Evolutionary conservation across 2,329 filamentous ascomycete genomes (phyloP).

Genomic region (Coniochaeta prunicola): DNA sequence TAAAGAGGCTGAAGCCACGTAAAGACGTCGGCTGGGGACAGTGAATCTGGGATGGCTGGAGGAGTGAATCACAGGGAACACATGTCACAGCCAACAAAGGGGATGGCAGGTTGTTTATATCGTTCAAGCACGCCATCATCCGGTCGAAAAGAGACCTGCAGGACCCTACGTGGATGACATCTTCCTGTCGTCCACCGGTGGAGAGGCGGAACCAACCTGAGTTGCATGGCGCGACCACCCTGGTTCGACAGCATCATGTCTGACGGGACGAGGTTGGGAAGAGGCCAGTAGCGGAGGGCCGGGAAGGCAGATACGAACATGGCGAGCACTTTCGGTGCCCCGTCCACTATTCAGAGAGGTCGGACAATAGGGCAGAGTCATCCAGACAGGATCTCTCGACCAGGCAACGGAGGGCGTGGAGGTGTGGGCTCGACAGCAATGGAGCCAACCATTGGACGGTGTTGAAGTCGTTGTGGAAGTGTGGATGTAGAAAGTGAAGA

Average conservation of each 20-base stretch:
- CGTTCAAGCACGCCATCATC: not conserved
- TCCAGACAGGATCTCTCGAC: not conserved
- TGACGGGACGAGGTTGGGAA: not conserved
- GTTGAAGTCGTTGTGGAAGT: not conserved
- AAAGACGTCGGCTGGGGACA: constrained; percentile 12
- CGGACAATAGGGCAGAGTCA: not conserved
- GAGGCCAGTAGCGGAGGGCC: not conserved
- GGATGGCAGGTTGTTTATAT: not conserved
- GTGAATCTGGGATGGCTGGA: constrained; percentile 10
- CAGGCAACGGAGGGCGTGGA: not conserved
- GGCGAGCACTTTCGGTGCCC: not conserved
- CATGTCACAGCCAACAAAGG: not conserved
- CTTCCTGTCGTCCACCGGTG: not conserved
- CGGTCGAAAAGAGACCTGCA: not conserved
- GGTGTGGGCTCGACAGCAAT: not conserved
- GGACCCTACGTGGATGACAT: not conserved
- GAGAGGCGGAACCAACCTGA: constrained; percentile 1
- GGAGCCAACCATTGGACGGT: not conserved
- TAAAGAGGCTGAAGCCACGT: constrained; percentile 7
- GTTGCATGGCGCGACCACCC: constrained; percentile 3
- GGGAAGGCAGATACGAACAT: not conserved
- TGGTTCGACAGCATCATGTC: not conserved
- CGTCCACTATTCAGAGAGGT: not conserved
- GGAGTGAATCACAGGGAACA: not conserved
- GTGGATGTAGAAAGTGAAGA: not conserved